Evolutionary conservation across 169 alveolate genomes (phyloP), one percentile per base, ranked within the genome.

Genomic region (Besnoitia besnoiti): DNA sequence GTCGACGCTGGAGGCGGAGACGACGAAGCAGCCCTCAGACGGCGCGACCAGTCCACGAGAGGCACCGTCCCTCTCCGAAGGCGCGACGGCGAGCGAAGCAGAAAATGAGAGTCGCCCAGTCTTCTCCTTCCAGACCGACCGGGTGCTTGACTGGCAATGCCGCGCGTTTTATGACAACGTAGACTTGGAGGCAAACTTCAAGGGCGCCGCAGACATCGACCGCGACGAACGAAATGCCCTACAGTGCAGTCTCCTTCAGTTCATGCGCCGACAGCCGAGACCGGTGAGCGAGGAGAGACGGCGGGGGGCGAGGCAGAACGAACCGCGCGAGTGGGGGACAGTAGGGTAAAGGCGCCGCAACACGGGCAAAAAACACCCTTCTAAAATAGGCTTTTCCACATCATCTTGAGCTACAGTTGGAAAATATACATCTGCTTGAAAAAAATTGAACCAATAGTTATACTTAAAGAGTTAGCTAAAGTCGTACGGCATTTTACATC

Each of bases 171-270:
- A 73, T 42, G 46, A 73, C 14, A 37, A 73, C 82, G 46, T 16
- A 3, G 82, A 73, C 10, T 39, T 27, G n/a, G 82, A 73, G n/a
- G 24, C 44, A 37, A 19, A 16, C 24, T 2, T n/a, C 82, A 73
- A 7, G 46, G 82, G 82, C 12, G 82, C 44, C 16, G 82, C 82
- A 2, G n/a, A 19, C 46, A 73, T 73, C 82, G n/a, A 7, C 47
- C 39, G 12, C 39, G 82, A n/a, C 39, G 82, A 73, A 73, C 5
- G 82, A 73, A 73, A 73, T 16, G 82, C 82, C 2, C 12, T 73
- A 30, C 82, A 73, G 46, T 73, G 82, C 82, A 35, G 47, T n/a
- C 82, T 73, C 24, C 82, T 73, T n/a, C 82, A 73, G 14, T 73
- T 73, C 44, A 35, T 73, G 46, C 39, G 46, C 14, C 82, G 82